phyloP scores from a whole-genome alignment of 495 filamentous ascomycete species.

The Glutinoglossum americanum region DNA sequence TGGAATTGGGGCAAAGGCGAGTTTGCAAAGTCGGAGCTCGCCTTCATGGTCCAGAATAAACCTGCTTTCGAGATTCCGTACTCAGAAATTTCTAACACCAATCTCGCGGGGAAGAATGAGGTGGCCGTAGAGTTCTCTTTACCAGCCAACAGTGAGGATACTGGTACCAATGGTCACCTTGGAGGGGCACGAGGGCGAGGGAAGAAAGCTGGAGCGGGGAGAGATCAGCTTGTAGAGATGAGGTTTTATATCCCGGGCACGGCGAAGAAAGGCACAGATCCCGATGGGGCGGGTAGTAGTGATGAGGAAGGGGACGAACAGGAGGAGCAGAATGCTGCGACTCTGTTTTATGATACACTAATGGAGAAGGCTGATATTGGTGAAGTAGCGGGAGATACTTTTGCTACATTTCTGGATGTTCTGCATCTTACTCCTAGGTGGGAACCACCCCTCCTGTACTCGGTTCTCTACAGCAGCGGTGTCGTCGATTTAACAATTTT shows the following conservation, averaged over 20 bases:
- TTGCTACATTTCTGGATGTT: slow-evolving; percentile 91
- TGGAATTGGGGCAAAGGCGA: slow-evolving; percentile 99
- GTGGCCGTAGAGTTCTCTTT: slow-evolving; percentile 85
- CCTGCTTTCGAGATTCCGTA: slow-evolving; percentile 96
- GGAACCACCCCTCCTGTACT: slow-evolving; percentile 9
- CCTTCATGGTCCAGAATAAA: slow-evolving; percentile 92
- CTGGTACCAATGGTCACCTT: slow-evolving; percentile 48
- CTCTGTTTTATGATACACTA: slow-evolving; percentile 85
- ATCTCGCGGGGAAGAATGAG: slow-evolving; percentile 92
- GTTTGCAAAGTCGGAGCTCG: slow-evolving; percentile 82
- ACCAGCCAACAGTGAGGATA: slow-evolving; percentile 40
- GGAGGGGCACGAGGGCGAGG: slow-evolving; percentile 62
- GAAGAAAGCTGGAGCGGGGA: slow-evolving; percentile 69
- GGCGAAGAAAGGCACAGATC: slow-evolving; percentile 60
- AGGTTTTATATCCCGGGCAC: slow-evolving; percentile 95
- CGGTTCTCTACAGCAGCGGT: neutral
- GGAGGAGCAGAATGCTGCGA: slow-evolving; percentile 83
- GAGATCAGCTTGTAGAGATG: slow-evolving; percentile 93
- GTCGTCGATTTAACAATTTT: neutral
- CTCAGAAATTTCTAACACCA: slow-evolving; percentile 93
- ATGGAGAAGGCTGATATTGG: slow-evolving; percentile 99
- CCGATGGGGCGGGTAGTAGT: slow-evolving; percentile 36
- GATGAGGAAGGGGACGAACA: slow-evolving; percentile 43
- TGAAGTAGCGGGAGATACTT: slow-evolving; percentile 90
- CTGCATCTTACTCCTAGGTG: slow-evolving; percentile 92